Base-by-base conservation (phyloP, 345 rosid species). In the Trapa bicornis region DNA sequence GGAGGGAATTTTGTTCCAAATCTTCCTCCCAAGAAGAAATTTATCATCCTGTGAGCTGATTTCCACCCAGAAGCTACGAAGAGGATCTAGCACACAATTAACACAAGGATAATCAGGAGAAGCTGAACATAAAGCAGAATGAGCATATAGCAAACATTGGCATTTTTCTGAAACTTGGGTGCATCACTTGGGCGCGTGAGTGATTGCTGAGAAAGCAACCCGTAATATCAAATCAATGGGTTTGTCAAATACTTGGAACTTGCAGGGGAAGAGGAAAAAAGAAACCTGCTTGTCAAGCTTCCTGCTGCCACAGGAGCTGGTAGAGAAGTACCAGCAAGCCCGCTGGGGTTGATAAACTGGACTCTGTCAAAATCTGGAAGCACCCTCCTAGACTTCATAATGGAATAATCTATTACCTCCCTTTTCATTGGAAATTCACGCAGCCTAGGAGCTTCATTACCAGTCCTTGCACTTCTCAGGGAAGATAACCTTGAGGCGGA, bases 281-380 rank as follows among this genome's bases (percentile, higher is more conserved):
- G 9, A n/a, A 77, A 83, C 85, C 87, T 80, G 73, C 77, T 66
- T 74, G 74, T 61, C 61, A 74, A 66, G 67, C 71, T 80, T 74
- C 48, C 73, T n/a, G 64, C 50, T 68, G 75, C 68, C 54, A 64
- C 68, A 70, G 54, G 65, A 42, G 69, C 61, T 73, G 77, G 70
- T 16, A 75, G 32, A 69, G 84, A 71, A 66, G 71, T 70, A 48
- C 75, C 77, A 47, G 35, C 65, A 66, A 77, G 36, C 60, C 50
- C 65, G 65, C 57, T 37, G 50, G 72, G 71, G 64, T 62, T 79
- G 68, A 64, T 66, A 71, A 58, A 65, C 77, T 71, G 80, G n/a
- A 64, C 53, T 50, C 71, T 76, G 71, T 78, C 70, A 22, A 72
- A 56, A 65, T 66, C 75, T 65, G 54, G 75, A 70, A 41, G 70